These are phyloP conservation scores for Halophytophthora polymorphica DNA, from an alignment of 352 stramenopile genomes.

Conservation along the genomic window DNA sequence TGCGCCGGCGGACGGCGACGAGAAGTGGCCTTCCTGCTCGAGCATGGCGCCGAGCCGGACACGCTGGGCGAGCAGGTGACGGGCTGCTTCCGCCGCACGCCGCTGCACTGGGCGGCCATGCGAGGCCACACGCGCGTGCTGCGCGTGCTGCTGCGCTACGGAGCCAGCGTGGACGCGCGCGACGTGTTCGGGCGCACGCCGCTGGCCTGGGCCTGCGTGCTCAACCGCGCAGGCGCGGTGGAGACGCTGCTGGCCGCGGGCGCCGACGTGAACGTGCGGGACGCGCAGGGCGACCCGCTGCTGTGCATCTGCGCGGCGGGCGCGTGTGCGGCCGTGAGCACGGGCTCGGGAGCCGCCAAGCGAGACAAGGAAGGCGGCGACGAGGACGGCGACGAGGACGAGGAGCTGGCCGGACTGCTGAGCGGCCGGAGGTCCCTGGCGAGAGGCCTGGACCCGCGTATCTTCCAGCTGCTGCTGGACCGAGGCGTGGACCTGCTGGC, in stretches of 20 bases:
- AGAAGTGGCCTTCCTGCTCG: slow-evolving; percentile 64
- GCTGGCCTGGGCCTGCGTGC: slow-evolving; percentile 65
- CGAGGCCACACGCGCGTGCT: slow-evolving; percentile 57
- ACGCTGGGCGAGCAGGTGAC: slow-evolving; percentile 67
- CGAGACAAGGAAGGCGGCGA: slow-evolving; percentile 25
- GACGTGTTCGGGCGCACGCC: slow-evolving; percentile 73
- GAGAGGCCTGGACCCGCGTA: slow-evolving; percentile 42
- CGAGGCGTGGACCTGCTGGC: slow-evolving; percentile 54
- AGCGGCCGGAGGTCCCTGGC: slow-evolving; percentile 22
- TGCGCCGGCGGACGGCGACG: slow-evolving; percentile 49
- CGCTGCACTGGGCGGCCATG: slow-evolving; percentile 81
- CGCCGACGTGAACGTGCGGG: slow-evolving; percentile 56
- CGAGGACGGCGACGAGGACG: slow-evolving; percentile 21
- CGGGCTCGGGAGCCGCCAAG: slow-evolving; percentile 19
- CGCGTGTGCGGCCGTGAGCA: slow-evolving; percentile 28
- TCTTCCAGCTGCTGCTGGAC: slow-evolving; percentile 50
- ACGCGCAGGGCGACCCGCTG: slow-evolving; percentile 61
- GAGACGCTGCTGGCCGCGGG: slow-evolving; percentile 53
- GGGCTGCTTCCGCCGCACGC: slow-evolving; percentile 63
- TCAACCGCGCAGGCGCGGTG: slow-evolving; percentile 62
- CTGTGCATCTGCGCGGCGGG: slow-evolving; percentile 64
- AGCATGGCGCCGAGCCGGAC: slow-evolving; percentile 63
- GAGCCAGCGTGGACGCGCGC: slow-evolving; percentile 47
- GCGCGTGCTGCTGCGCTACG: slow-evolving; percentile 59
- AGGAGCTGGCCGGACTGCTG: slow-evolving; percentile 17